These are phyloP conservation scores for Trichoderma hamatum DNA, from an alignment of 2,329 filamentous ascomycete genomes.

Conservation along the genomic window DNA sequence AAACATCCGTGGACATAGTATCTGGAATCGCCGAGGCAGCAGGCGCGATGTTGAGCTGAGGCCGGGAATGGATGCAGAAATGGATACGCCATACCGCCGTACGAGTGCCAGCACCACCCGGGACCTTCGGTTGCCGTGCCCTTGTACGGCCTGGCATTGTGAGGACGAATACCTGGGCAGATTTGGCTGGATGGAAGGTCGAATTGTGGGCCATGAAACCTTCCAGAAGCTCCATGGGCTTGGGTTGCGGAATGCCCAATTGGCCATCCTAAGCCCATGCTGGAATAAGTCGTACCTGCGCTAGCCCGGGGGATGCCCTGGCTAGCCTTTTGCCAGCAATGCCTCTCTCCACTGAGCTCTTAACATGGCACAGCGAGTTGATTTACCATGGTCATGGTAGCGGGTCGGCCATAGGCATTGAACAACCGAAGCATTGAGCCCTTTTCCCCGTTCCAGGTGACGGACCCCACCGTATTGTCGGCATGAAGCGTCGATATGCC, in stretches of 20 bases:
- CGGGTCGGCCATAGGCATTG: conserved; percentile 23
- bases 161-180: conserved; percentile 19
- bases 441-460: conserved; percentile 1
- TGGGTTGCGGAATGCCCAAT: conserved; percentile 27
- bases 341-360: conserved; percentile 13
- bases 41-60: conserved; percentile 28
- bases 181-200: conserved; percentile 23
- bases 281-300: conserved; percentile 28
- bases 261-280: conserved; percentile 15
- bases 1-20: conserved; percentile 5
- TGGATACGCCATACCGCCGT: conserved; percentile 23
- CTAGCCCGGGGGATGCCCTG: conserved; percentile 28
- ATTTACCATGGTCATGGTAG: conserved; percentile 24
- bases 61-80: conserved; percentile 21
- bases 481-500: conserved; percentile 12
- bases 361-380: conserved; percentile 14
- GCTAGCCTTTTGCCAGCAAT: conserved; percentile 17
- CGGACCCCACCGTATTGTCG: background rate
- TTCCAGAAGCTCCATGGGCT: conserved; percentile 30
- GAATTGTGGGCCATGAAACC: conserved; percentile 28
- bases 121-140: conserved; percentile 13
- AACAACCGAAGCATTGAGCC: conserved; percentile 24
- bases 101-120: conserved; percentile 2
- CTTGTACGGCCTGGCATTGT: conserved; percentile 5
- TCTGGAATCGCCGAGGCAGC: conserved; percentile 22